Percentiles rank a stretch among this genome's conserved stretches.
Conservation (phyloP, 306 rosid species). For the Rosa rugosa region DNA sequence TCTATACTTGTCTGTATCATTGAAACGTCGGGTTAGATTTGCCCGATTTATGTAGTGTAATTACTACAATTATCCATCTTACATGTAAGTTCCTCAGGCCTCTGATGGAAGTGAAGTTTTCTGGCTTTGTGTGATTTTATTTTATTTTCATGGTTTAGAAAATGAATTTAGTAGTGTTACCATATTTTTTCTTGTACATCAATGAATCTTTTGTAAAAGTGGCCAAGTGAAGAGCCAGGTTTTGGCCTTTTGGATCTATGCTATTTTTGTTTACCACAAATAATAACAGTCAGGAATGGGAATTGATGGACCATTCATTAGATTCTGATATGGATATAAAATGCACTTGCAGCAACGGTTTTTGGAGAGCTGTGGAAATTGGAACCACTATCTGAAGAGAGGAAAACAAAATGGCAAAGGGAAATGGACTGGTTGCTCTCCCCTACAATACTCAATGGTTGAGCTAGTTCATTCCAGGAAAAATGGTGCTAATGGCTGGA, state of each 20-base stretch:
- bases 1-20: background rate
- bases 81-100: background rate
- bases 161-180: background rate
- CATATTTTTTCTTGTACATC: background rate
- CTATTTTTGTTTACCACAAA: background rate
- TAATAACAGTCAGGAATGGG: background rate
- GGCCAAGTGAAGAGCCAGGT: background rate
- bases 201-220: background rate
- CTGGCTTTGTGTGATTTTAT: background rate
- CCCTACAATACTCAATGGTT: conserved; percentile 86
- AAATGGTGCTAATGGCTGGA: conserved; percentile 74
- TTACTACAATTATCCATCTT: background rate
- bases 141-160: background rate
- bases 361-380: conserved; percentile 97
- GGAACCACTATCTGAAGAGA: conserved; percentile 84
- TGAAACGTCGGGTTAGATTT: background rate
- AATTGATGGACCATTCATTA: background rate
- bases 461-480: conserved; percentile 94
- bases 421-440: conserved; percentile 95
- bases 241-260: background rate
- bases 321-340: conserved; percentile 2
- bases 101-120: background rate
- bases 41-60: background rate
- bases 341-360: conserved; percentile 59
- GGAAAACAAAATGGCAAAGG: conserved; percentile 68